phyloP scores from a whole-genome alignment of 1,284 basidiomycete species.

The Apiotrichum gracile region DNA sequence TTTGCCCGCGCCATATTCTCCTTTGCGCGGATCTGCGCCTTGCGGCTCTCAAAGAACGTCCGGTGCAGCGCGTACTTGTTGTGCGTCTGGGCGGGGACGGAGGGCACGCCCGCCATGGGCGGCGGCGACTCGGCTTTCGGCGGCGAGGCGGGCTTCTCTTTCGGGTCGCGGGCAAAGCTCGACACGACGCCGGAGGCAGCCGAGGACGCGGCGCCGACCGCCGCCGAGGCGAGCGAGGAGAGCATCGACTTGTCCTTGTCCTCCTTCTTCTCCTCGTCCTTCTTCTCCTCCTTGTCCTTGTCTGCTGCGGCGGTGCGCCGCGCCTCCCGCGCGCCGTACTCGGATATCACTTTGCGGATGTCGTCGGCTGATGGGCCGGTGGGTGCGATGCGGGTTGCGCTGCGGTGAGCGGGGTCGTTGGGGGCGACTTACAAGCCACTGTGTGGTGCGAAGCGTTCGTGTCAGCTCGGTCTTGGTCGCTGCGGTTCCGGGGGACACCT shows the following conservation, averaged over 20 bases:
- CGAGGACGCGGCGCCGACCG: not conserved
- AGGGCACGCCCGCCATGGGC: conserved; percentile 13
- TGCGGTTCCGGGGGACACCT: no score
- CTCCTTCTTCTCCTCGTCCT: conserved; percentile 19
- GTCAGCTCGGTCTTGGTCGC: no score
- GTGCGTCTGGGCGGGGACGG: conserved; percentile 27
- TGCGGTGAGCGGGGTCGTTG: conserved; percentile 12
- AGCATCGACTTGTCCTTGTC: conserved; percentile 6
- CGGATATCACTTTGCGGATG: conserved; percentile 43
- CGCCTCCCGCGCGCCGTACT: conserved; percentile 38
- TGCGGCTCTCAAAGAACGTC: conserved; percentile 41
- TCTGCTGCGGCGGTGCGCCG: conserved; percentile 20
- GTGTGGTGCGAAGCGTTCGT: no score
- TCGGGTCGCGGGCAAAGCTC: not conserved
- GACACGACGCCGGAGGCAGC: not conserved
- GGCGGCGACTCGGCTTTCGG: not conserved
- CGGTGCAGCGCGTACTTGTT: conserved; percentile 44
- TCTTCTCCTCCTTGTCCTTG: conserved; percentile 8
- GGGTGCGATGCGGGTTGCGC: conserved; percentile 33
- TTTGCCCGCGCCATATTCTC: conserved; percentile 41
- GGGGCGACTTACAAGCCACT: no score
- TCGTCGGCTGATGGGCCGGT: conserved; percentile 40
- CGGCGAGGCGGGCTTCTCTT: not conserved
- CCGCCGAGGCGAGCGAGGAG: not conserved
- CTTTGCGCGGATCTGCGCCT: conserved; percentile 29